Percentiles rank a stretch among this genome's conserved stretches.
phyloP scores from a whole-genome alignment of 768 basidiomycete genomes.

The Rhizopogon vesiculosus region DNA sequence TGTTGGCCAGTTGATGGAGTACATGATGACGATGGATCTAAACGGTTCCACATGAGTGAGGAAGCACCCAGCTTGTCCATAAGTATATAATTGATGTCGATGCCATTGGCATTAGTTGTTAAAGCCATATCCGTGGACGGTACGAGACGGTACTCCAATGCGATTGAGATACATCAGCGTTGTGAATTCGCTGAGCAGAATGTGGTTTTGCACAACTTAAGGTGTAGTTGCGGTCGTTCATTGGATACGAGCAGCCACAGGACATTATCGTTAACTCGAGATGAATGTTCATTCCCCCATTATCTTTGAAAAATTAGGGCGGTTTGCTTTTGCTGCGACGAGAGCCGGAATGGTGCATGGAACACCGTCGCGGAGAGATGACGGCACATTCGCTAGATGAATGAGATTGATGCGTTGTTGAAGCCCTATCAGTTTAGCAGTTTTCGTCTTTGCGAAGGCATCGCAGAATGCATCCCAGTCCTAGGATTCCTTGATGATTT shows the following conservation, averaged over 20 bases:
- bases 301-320: background rate
- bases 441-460: too few relatives aligned
- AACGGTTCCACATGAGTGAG: background rate
- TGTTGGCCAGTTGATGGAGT: background rate
- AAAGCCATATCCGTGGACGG: background rate
- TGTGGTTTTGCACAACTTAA: background rate
- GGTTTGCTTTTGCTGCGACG: too few relatives aligned
- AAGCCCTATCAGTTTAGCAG: too few relatives aligned
- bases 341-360: background rate
- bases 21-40: background rate
- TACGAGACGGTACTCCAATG: background rate
- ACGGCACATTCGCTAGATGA: too few relatives aligned
- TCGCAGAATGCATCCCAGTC: too few relatives aligned
- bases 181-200: background rate
- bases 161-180: background rate
- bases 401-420: too few relatives aligned
- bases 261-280: background rate
- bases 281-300: background rate
- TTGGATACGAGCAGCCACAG: background rate
- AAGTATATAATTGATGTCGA: background rate
- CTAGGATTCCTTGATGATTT: too few relatives aligned
- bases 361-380: background rate
- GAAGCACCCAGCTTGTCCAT: background rate
- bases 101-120: background rate
- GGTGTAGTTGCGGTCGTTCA: background rate